Evolutionary conservation across 1,284 basidiomycete species (phyloP).

Genomic region (Ceratobasidium sp.): DNA sequence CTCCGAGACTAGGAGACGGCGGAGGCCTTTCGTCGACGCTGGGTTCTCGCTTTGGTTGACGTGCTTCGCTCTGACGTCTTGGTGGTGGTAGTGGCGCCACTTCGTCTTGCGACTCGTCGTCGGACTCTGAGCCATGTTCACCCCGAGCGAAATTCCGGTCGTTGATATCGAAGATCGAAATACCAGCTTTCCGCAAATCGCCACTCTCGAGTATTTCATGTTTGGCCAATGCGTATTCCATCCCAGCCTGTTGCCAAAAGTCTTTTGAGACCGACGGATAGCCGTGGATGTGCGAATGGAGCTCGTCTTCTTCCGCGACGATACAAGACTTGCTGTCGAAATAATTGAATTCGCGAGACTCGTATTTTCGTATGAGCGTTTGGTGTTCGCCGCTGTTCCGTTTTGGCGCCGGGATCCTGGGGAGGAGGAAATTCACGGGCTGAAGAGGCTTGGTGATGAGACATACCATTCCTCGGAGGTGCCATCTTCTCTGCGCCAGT

Average conservation of each 20-base stretch:
- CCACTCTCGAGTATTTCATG: not conserved
- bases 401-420: constrained; percentile 34
- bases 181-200: not conserved
- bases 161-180: constrained; percentile 8
- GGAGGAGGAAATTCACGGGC: not conserved
- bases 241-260: constrained; percentile 23
- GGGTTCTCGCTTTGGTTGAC: not conserved
- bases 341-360: not conserved
- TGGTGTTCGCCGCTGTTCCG: constrained; percentile 3
- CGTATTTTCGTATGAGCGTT: constrained; percentile 14
- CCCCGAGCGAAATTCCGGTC: constrained; percentile 6
- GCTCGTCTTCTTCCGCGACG: not conserved
- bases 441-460: not conserved
- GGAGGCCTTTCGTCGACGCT: not conserved
- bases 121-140: not conserved
- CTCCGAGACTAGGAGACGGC: constrained; percentile 28
- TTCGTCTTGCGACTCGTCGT: not conserved
- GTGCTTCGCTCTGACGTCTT: not conserved
- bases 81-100: not conserved
- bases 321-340: not conserved
- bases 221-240: not conserved
- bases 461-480: constrained; percentile 37
- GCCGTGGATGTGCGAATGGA: not conserved
- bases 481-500: constrained; percentile 24
- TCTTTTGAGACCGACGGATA: not conserved